These are phyloP conservation scores for Gossypium anomalum DNA, from an alignment of 345 rosid species.

Conservation along the genomic window DNA sequence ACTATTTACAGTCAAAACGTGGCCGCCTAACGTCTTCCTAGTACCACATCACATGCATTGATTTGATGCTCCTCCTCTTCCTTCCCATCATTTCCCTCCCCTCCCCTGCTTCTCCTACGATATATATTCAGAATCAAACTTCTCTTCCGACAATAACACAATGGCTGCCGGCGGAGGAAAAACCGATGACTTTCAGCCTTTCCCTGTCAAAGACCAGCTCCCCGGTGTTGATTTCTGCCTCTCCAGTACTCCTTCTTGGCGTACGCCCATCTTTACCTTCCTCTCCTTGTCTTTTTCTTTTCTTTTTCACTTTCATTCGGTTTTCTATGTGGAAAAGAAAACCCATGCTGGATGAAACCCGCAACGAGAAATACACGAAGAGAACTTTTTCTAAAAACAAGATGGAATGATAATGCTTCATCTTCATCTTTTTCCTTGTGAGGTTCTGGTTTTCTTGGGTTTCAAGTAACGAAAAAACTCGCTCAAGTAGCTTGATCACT, in stretches of 20 bases:
- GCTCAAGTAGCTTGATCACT: background rate
- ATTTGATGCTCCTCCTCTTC: no score
- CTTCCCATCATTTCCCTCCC: background rate
- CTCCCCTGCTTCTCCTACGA: no score
- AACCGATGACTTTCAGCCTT: constrained; percentile 62
- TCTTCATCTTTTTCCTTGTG: no score
- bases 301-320: background rate
- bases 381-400: background rate
- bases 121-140: background rate
- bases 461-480: background rate
- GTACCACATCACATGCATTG: background rate
- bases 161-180: constrained; percentile 38
- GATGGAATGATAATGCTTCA: background rate
- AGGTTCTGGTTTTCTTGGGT: constrained; percentile 6
- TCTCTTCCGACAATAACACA: background rate
- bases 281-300: background rate
- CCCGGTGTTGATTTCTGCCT: constrained; percentile 77
- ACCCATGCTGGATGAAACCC: background rate
- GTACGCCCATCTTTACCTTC: constrained; percentile 28
- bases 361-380: background rate
- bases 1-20: constrained; percentile 14
- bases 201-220: constrained; percentile 81
- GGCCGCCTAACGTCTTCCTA: constrained; percentile 18
- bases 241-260: constrained; percentile 78
- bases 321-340: background rate